Percentiles rank a stretch among this genome's conserved stretches.
These are phyloP conservation scores for Coniochaeta prunicola DNA, from an alignment of 2,329 filamentous ascomycete species.

Conservation along the genomic window DNA sequence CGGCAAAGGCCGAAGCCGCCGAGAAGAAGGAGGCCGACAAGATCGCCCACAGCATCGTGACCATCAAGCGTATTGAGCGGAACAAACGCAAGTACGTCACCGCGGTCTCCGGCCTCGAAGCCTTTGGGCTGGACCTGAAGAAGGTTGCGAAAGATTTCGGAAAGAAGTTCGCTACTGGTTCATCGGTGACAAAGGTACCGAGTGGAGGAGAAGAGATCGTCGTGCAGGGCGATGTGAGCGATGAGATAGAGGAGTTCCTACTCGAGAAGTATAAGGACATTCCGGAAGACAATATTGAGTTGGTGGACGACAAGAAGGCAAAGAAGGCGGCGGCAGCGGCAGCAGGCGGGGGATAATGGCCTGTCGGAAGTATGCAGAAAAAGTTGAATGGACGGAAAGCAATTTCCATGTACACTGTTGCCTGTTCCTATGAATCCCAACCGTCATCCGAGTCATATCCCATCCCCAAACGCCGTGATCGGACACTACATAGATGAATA, in stretches of 20 bases:
- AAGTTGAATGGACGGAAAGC: background rate
- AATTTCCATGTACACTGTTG: background rate
- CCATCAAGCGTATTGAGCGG: conserved; percentile 93
- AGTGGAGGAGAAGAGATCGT: conserved; percentile 92
- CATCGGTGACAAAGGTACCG: conserved; percentile 81
- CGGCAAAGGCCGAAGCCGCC: conserved; percentile 82
- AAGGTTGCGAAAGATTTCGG: conserved; percentile 95
- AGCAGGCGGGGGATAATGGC: conserved; percentile 2
- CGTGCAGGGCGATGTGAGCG: conserved; percentile 92
- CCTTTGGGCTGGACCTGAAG: conserved; percentile 87
- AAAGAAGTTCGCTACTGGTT: conserved; percentile 96
- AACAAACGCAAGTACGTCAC: conserved; percentile 98
- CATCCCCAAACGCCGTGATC: background rate
- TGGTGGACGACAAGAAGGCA: conserved; percentile 95
- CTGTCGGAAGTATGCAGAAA: background rate
- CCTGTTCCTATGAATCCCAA: background rate
- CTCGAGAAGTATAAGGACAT: conserved; percentile 83
- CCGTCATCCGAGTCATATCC: background rate
- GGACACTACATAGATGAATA: background rate
- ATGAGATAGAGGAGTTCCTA: conserved; percentile 89
- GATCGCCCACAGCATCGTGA: conserved; percentile 73
- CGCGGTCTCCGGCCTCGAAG: conserved; percentile 81
- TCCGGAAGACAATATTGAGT: conserved; percentile 90
- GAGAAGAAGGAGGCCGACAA: conserved; percentile 79
- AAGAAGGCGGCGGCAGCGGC: conserved; percentile 47